A percentile compares a stretch with the other conserved stretches of the same genome.
Conservation (phyloP, 2,329 filamentous ascomycete genomes). For the Aspergillus aculeatinus region DNA sequence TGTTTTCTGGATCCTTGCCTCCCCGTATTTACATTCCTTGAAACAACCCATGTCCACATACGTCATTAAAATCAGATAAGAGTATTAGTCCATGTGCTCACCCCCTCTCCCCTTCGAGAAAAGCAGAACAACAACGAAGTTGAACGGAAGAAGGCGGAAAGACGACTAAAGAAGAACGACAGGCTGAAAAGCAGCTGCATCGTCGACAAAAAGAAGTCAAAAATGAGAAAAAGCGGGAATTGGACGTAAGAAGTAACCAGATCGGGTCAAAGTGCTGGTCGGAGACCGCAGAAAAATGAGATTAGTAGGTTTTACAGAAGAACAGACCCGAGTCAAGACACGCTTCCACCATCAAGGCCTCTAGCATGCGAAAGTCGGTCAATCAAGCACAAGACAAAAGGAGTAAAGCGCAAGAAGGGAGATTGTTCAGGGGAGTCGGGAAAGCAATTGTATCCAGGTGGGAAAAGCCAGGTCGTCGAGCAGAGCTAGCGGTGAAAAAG, state of each 20-base stretch:
- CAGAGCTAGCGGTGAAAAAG: neutral
- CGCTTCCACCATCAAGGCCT: constrained; percentile 35
- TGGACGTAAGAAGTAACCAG: neutral
- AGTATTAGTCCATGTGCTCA: constrained; percentile 28
- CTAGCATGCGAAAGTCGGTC: constrained; percentile 17
- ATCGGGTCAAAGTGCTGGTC: constrained; percentile 6
- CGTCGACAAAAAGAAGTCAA: neutral
- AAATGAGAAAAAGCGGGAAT: neutral
- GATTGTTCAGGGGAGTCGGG: constrained; percentile 16
- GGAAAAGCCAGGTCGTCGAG: constrained; percentile 5
- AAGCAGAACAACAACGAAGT: constrained; percentile 14
- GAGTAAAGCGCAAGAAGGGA: constrained; percentile 18
- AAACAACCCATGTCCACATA: constrained; percentile 28
- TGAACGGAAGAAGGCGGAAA: constrained; percentile 11
- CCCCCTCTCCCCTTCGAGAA: constrained; percentile 20
- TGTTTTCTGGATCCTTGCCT: constrained; percentile 22
- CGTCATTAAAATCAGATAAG: constrained; percentile 36
- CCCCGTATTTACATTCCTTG: constrained; percentile 37
- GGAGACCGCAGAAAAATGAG: neutral
- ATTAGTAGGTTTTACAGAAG: constrained; percentile 5
- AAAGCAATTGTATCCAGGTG: constrained; percentile 5
- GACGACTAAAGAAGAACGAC: constrained; percentile 15
- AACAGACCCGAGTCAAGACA: constrained; percentile 10
- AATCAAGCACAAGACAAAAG: constrained; percentile 16
- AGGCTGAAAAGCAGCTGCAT: neutral